phyloP scores from a whole-genome alignment of 805 yeast genomes.

The Candida parachauliodes region DNA sequence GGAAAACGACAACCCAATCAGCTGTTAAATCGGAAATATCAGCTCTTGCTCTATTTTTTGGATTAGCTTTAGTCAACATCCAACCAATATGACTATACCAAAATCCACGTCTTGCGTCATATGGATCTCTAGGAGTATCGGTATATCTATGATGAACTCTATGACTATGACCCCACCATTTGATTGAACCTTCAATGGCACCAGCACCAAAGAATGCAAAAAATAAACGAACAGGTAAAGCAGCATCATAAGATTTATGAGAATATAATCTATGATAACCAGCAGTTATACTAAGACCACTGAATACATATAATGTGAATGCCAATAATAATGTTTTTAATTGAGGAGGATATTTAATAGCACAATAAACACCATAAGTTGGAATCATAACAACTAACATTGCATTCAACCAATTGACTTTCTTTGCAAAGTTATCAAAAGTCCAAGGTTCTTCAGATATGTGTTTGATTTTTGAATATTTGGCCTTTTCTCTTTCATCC shows the following conservation, averaged over 20 bases:
- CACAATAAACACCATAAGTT: conserved; percentile 44
- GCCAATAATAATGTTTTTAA: conserved; percentile 52
- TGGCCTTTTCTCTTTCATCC: conserved; percentile 36
- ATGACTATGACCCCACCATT: conserved; percentile 88
- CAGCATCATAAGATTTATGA: conserved; percentile 69
- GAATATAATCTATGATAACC: conserved; percentile 83
- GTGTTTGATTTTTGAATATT: conserved; percentile 45
- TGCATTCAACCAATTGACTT: conserved; percentile 76
- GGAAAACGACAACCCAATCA: conserved; percentile 77
- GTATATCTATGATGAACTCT: conserved; percentile 86
- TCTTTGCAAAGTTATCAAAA: conserved; percentile 62
- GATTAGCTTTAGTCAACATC: conserved; percentile 80
- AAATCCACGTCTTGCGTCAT: conserved; percentile 79
- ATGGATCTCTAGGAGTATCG: conserved; percentile 79
- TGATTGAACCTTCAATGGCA: conserved; percentile 78
- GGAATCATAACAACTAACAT: conserved; percentile 64
- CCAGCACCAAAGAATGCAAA: conserved; percentile 80
- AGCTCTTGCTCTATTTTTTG: conserved; percentile 76
- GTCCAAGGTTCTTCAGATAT: conserved; percentile 83
- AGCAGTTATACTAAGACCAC: conserved; percentile 77
- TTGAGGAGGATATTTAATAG: conserved; percentile 47
- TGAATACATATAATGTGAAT: conserved; percentile 48
- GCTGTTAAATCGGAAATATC: conserved; percentile 73
- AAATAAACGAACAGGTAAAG: conserved; percentile 55
- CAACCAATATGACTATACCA: conserved; percentile 86